These are phyloP conservation scores for Apiospora aurea DNA, from an alignment of 2,329 filamentous ascomycete species.

Conservation along the genomic window DNA sequence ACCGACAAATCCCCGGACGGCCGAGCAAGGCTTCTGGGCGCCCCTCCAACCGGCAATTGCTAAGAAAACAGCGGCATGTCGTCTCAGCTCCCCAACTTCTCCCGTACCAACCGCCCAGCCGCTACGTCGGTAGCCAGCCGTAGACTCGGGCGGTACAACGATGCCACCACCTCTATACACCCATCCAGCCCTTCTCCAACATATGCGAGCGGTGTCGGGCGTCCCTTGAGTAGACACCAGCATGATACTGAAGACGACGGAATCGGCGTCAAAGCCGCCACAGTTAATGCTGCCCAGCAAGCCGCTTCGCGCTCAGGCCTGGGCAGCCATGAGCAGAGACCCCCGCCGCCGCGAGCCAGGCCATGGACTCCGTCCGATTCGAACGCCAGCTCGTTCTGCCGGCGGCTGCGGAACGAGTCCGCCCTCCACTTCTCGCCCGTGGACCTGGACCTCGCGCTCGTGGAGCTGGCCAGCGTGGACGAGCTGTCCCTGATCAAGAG, in stretches of 20 bases:
- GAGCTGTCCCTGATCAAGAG: slow-evolving; percentile 14
- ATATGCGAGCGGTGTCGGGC: neutral
- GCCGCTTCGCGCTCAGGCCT: neutral
- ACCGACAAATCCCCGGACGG: neutral
- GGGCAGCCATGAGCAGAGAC: neutral
- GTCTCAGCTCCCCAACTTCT: neutral
- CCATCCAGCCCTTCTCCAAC: neutral
- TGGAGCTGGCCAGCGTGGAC: neutral
- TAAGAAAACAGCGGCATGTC: neutral
- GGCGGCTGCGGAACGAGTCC: neutral
- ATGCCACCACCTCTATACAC: neutral
- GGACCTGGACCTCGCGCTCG: neutral
- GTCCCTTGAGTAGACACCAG: neutral
- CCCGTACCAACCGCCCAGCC: neutral
- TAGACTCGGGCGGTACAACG: neutral
- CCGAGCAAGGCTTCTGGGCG: neutral
- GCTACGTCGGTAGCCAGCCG: neutral
- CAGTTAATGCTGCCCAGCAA: neutral
- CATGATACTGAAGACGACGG: neutral
- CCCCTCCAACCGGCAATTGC: neutral
- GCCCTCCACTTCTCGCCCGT: slow-evolving; percentile 11
- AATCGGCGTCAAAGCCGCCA: neutral
- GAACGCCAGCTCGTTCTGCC: neutral
- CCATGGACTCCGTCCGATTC: neutral
- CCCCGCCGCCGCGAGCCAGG: neutral